Percentiles rank a stretch among this genome's conserved stretches.
phyloP scores from a whole-genome alignment of 2,329 filamentous ascomycete genomes.

The Cordyceps cateniannulata region DNA sequence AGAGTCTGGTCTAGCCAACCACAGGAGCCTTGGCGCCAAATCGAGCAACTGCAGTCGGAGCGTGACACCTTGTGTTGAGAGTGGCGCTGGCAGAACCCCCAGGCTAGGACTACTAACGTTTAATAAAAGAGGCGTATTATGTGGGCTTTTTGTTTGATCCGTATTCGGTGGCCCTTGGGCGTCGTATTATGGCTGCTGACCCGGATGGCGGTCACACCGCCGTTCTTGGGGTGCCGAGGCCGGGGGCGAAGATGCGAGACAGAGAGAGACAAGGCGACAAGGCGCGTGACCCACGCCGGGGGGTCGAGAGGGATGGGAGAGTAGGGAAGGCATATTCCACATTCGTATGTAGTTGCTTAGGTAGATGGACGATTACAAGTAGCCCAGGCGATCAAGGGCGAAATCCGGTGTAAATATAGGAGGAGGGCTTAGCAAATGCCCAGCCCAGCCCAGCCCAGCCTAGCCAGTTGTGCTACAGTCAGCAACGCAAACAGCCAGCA shows the following conservation, averaged over 20 bases:
- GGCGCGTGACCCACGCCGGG: not conserved
- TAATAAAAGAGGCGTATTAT: constrained; percentile 9
- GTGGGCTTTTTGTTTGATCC: not conserved
- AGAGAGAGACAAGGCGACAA: not conserved
- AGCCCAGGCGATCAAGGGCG: not conserved
- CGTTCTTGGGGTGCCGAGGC: not conserved
- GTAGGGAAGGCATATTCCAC: not conserved
- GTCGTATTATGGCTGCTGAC: constrained; percentile 3
- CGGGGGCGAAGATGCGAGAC: constrained; percentile 1
- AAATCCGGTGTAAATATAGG: not conserved
- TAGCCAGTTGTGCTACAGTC: too few species aligned
- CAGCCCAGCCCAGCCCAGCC: too few species aligned
- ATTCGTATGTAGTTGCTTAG: too few species aligned
- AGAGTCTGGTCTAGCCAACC: constrained; percentile 3
- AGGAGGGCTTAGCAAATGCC: not conserved
- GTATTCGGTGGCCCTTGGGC: not conserved
- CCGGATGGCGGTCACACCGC: constrained; percentile 2
- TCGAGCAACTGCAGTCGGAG: constrained; percentile 5
- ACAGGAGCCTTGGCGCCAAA: constrained; percentile 4
- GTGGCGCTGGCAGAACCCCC: not conserved
- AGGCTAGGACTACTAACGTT: not conserved
- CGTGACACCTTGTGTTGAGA: not conserved
- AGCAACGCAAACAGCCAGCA: too few species aligned
- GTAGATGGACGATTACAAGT: not conserved
- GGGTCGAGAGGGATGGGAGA: not conserved